phyloP scores from a whole-genome alignment of 2,329 filamentous ascomycete species.

The Phoma sp. region DNA sequence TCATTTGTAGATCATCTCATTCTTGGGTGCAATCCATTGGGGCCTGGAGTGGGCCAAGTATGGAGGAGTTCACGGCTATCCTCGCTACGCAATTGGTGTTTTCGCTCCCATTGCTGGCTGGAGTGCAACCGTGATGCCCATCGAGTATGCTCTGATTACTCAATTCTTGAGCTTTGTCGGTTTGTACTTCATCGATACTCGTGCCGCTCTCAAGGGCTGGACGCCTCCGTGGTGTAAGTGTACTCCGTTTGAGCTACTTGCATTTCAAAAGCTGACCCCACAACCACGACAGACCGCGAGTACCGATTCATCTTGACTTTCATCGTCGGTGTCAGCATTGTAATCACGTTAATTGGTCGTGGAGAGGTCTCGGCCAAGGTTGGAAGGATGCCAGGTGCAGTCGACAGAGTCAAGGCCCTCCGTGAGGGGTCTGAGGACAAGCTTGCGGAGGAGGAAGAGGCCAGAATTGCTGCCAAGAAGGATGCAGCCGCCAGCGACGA shows the following conservation, averaged over 20 bases:
- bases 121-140: slow-evolving; percentile 84
- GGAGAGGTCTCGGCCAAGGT: slow-evolving; percentile 71
- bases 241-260: neutral
- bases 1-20: slow-evolving; percentile 76
- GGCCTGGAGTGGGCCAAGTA: slow-evolving; percentile 83
- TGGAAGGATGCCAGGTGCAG: slow-evolving; percentile 54
- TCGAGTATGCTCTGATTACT: slow-evolving; percentile 82
- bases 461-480: slow-evolving; percentile 30
- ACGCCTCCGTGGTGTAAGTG: slow-evolving; percentile 77
- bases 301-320: slow-evolving; percentile 94
- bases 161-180: slow-evolving; percentile 87
- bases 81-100: slow-evolving; percentile 84
- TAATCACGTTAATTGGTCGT: slow-evolving; percentile 80
- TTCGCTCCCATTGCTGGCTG: slow-evolving; percentile 81
- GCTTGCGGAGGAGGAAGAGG: slow-evolving; percentile 42
- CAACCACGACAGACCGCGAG: slow-evolving; percentile 61
- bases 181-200: slow-evolving; percentile 83
- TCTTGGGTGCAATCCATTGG: slow-evolving; percentile 93
- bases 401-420: slow-evolving; percentile 58
- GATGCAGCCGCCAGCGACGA: slow-evolving; percentile 28
- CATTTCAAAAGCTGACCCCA: slow-evolving; percentile 48
- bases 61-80: slow-evolving; percentile 71
- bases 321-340: slow-evolving; percentile 82
- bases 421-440: slow-evolving; percentile 44
- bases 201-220: slow-evolving; percentile 76